Percentiles rank a stretch among this genome's conserved stretches.
These are phyloP conservation scores for Alnus glutinosa DNA, from an alignment of 306 rosid genomes.

Conservation along the genomic window DNA sequence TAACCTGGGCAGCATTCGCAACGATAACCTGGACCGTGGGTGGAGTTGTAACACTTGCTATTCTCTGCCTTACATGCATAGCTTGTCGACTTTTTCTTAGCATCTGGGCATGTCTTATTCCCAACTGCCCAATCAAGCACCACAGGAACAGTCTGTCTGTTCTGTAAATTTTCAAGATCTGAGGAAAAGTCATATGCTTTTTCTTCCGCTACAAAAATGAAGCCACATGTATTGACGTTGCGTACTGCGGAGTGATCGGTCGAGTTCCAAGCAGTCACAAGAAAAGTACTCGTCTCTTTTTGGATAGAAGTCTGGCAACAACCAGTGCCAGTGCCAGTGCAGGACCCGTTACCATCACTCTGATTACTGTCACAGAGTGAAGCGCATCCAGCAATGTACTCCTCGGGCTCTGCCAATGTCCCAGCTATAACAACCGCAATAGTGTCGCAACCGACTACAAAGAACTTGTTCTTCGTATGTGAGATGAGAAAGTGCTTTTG, in stretches of 20 bases:
- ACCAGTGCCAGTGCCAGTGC: too few species aligned
- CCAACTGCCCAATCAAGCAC: constrained; percentile 52
- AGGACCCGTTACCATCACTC: too few species aligned
- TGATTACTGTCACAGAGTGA: background rate
- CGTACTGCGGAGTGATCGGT: background rate
- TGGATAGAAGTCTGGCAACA: too few species aligned
- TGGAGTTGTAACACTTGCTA: background rate
- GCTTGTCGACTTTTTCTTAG: background rate
- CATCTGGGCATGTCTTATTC: constrained; percentile 1
- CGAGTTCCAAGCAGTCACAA: too few species aligned
- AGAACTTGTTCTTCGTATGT: too few species aligned
- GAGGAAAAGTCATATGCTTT: constrained; percentile 1
- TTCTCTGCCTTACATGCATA: constrained; percentile 2
- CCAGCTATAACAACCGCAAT: too few species aligned
- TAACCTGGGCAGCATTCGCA: constrained; percentile 30
- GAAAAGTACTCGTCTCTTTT: too few species aligned
- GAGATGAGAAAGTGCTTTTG: too few species aligned
- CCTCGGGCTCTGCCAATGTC: too few species aligned
- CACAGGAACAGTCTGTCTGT: background rate
- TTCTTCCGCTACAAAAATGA: constrained; percentile 19
- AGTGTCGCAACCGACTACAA: too few species aligned
- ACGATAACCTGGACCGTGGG: constrained; percentile 23
- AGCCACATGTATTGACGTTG: constrained; percentile 5
- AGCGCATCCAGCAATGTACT: background rate
- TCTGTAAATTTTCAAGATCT: background rate